A percentile compares a stretch with the other conserved stretches of the same genome.
Conservation (phyloP, 192 early-diverging fungal genomes). For the Podila epigama region DNA sequence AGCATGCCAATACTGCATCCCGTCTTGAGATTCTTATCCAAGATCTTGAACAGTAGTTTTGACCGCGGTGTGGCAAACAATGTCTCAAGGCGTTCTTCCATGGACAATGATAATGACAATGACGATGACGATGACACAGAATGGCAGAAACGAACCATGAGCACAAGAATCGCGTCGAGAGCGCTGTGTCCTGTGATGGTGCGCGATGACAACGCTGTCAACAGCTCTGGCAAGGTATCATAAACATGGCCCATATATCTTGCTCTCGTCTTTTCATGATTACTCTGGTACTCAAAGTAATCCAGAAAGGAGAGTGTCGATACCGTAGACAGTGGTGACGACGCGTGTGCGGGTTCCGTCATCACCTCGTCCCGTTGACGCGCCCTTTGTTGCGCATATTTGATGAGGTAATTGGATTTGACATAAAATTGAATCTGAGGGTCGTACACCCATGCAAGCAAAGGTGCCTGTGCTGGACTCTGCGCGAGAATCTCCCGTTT, state of each 20-base stretch:
- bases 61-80: slow-evolving; percentile 9
- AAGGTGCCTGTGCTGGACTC: slow-evolving; percentile 15
- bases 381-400: slow-evolving; percentile 23
- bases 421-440: slow-evolving; percentile 24
- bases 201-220: slow-evolving; percentile 28
- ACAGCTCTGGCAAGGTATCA: slow-evolving; percentile 5
- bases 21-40: slow-evolving; percentile 44
- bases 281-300: not conserved
- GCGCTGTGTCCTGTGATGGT: slow-evolving; percentile 27
- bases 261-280: not conserved
- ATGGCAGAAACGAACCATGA: slow-evolving; percentile 36
- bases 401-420: not conserved
- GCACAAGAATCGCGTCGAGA: slow-evolving; percentile 17
- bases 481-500: slow-evolving; percentile 18
- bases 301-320: not conserved
- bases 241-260: not conserved
- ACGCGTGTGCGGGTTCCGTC: not conserved
- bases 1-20: slow-evolving; percentile 25
- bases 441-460: slow-evolving; percentile 44
- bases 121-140: not conserved
- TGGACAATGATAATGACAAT: not conserved
- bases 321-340: not conserved
- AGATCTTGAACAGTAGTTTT: slow-evolving; percentile 37
- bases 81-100: not conserved
- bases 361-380: slow-evolving; percentile 1